These are phyloP conservation scores for Russula earlei DNA, from an alignment of 768 basidiomycete species.

Conservation along the genomic window DNA sequence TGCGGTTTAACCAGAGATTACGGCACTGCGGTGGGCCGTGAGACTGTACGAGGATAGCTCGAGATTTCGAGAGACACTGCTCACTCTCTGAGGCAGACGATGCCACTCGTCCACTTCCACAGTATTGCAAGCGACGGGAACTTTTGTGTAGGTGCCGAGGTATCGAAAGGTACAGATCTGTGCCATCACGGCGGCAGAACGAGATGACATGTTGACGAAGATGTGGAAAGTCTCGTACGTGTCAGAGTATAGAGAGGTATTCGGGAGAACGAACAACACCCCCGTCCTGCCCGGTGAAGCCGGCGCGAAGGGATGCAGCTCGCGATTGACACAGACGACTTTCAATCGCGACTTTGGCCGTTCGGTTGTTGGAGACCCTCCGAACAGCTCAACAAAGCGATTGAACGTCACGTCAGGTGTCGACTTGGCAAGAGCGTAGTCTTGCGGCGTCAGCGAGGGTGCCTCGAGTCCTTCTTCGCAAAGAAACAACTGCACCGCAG, in stretches of 20 bases:
- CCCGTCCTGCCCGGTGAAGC: neutral
- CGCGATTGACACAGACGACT: neutral
- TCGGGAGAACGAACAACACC: neutral
- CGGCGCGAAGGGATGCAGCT: neutral
- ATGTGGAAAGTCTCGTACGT: neutral
- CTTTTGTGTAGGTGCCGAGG: neutral
- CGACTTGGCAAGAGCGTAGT: neutral
- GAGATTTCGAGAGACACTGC: neutral
- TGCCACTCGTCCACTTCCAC: neutral
- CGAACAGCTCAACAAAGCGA: neutral
- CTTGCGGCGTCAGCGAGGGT: neutral
- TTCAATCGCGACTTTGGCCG: neutral
- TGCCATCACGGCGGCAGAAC: fast-evolving
- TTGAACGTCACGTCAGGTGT: neutral
- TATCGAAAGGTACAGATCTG: neutral
- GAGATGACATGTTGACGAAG: neutral
- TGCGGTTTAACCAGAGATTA: neutral
- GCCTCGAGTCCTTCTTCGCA: neutral
- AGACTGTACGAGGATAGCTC: neutral
- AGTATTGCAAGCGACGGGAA: neutral
- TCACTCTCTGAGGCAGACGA: neutral
- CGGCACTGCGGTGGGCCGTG: neutral
- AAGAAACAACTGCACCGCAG: neutral
- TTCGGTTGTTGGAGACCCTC: fast-evolving
- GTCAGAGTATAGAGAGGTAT: neutral